Evolutionary conservation across 164 flowering plant species (phyloP).

Genomic region (Hamamelis virginiana): DNA sequence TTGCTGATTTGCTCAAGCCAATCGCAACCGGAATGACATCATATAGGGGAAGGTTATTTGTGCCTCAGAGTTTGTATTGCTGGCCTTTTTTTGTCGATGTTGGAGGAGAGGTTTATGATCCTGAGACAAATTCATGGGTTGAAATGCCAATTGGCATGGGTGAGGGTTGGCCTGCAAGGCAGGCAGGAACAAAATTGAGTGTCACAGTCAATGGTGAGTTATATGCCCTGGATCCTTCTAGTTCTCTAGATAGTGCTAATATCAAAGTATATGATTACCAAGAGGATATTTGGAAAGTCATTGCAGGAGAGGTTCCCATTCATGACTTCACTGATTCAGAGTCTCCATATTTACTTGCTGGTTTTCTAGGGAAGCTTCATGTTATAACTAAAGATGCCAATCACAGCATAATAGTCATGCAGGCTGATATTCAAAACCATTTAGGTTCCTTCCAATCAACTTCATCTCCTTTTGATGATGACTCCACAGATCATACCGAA

Average conservation of each 20-base stretch:
- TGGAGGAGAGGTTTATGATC: constrained; percentile 86
- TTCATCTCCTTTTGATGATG: constrained; percentile 13
- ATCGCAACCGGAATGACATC: constrained; percentile 93
- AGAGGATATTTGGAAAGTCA: constrained; percentile 76
- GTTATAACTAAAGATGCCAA: constrained; percentile 66
- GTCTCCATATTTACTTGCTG: constrained; percentile 75
- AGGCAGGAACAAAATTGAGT: constrained; percentile 84
- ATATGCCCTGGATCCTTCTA: constrained; percentile 81
- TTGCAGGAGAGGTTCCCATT: constrained; percentile 61
- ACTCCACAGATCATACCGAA: constrained; percentile 22
- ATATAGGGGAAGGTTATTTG: constrained; percentile 72
- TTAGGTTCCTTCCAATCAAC: constrained; percentile 24
- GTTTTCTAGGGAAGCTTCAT: constrained; percentile 70
- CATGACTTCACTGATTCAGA: constrained; percentile 60
- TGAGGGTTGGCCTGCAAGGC: constrained; percentile 95
- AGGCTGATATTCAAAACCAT: constrained; percentile 39
- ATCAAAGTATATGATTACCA: constrained; percentile 67
- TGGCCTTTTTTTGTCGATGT: constrained; percentile 92
- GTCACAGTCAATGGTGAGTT: constrained; percentile 69
- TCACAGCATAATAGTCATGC: constrained; percentile 22
- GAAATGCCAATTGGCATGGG: constrained; percentile 95
- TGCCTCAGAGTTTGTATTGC: constrained; percentile 76
- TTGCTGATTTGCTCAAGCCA: constrained; percentile 83
- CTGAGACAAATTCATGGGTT: constrained; percentile 62
- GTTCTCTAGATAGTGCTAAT: constrained; percentile 60